Percentiles rank a stretch among this genome's conserved stretches.
Evolutionary conservation across 108 stramenopile species (phyloP).

Genomic region (Cyclostephanos invisitatus): DNA sequence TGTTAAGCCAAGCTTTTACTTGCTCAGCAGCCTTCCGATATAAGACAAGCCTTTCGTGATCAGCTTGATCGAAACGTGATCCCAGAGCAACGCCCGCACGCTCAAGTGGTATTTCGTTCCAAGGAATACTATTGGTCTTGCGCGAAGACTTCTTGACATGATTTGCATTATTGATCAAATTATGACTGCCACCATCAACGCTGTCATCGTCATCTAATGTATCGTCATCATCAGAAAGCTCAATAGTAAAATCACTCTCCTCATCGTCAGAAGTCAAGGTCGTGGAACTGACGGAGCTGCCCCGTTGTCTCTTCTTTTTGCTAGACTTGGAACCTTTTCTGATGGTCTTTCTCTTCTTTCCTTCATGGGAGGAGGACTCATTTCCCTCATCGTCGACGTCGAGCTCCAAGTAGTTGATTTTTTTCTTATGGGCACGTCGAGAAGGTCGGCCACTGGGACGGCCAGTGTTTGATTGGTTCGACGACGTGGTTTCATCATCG

Average conservation of each 20-base stretch:
- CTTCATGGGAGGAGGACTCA: background rate
- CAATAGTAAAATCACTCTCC: conserved; percentile 12
- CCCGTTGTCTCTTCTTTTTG: conserved; percentile 6
- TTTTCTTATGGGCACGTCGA: background rate
- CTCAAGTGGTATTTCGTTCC: conserved; percentile 37
- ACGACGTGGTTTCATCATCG: background rate
- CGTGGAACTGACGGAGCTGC: background rate
- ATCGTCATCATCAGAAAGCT: conserved; percentile 21
- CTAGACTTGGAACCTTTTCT: conserved; percentile 4
- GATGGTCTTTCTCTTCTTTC: background rate
- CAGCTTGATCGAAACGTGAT: conserved; percentile 1
- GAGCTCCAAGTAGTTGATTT: background rate
- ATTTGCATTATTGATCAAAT: conserved; percentile 5
- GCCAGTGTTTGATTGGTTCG: background rate
- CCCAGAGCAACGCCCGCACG: background rate
- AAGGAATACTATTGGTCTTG: conserved; percentile 24
- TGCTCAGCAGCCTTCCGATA: conserved; percentile 32
- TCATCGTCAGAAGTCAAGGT: conserved; percentile 3
- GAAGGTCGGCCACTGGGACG: background rate
- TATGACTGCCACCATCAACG: background rate
- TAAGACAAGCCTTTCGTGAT: conserved; percentile 20
- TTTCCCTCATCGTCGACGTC: conserved; percentile 11
- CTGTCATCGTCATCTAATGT: conserved; percentile 3
- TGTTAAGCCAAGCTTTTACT: conserved; percentile 24
- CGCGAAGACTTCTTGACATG: background rate